These are phyloP conservation scores for Sabuloglossum arenarium DNA, from an alignment of 495 filamentous ascomycete genomes.

Conservation along the genomic window DNA sequence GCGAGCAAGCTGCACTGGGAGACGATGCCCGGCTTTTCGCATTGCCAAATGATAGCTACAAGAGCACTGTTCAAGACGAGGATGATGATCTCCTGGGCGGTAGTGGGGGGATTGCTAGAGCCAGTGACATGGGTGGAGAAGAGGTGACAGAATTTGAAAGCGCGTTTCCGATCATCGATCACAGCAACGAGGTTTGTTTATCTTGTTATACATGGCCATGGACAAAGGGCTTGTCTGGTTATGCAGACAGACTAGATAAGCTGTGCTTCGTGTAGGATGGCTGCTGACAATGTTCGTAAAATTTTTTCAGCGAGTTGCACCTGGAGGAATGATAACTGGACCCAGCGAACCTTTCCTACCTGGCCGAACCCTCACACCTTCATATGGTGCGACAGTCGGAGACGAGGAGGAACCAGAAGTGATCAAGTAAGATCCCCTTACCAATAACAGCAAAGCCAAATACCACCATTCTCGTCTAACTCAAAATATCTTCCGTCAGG, in stretches of 20 bases:
- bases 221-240: not conserved
- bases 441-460: not conserved
- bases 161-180: constrained; percentile 69
- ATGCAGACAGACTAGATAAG: not conserved
- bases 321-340: constrained; percentile 76
- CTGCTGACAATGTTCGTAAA: not conserved
- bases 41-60: constrained; percentile 43
- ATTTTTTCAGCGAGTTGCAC: constrained; percentile 45
- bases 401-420: constrained; percentile 74
- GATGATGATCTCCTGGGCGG: constrained; percentile 58
- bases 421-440: constrained; percentile 37
- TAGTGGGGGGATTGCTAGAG: constrained; percentile 15
- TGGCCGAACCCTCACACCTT: constrained; percentile 27
- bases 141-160: constrained; percentile 60
- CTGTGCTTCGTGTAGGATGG: not conserved
- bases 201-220: not conserved
- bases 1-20: constrained; percentile 72
- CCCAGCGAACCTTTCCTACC: constrained; percentile 50
- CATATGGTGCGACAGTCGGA: constrained; percentile 21
- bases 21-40: constrained; percentile 87
- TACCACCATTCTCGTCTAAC: not conserved
- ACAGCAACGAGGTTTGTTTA: constrained; percentile 50
- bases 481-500: constrained; percentile 14
- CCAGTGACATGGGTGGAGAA: constrained; percentile 19
- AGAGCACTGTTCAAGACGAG: constrained; percentile 31